Base-by-base conservation (phyloP, 805 yeast genomes). In the Candida sphagnicola region DNA sequence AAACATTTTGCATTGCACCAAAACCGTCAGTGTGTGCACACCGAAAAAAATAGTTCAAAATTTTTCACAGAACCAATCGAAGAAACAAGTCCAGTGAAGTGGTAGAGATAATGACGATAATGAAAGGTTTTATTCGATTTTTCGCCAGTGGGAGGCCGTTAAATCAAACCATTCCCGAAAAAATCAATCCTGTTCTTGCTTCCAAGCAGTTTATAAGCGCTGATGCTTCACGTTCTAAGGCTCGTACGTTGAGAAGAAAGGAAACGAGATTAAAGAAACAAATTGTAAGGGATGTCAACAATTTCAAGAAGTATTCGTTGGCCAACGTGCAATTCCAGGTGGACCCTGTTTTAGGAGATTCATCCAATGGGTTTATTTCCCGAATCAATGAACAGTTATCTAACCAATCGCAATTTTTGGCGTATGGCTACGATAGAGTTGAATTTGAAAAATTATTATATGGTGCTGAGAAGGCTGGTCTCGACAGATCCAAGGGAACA, bases 331-430 rank as follows among this genome's bases (percentile, higher is more conserved):
- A 53, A 35, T 67, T 62, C 47, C 42, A 54, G 32, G 70, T 85
- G 21, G 97, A 90, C 61, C 97, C 97, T 1, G 95, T 90, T 4
- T 71, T 89, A 38, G 97, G 97, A 8, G 72, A 71, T 40, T 62
- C 77, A 4, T 64, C 74, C 37, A 80, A 80, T 42, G 80, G 85
- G 6, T 89, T 90, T 52, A 63, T 89, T 33, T 61, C 62, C 32
- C 77, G 96, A 61, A 66, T 89, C 39, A 68, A 71, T 43, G 77
- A 86, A 25, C 83, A 82, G 45, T 61, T 83, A 33, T 68, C 71
- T 31, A 93, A 86, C 56, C 83, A 84, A 12, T 42, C 41, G 4
- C 68, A 72, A 41, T 78, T 77, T 37, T 68, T 85, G 55, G 72
- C 84, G 12, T 71, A 72, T 47, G 81, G 84, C 0, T 79, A 76